Evolutionary conservation across 2,329 filamentous ascomycete genomes (phyloP), one percentile per base, ranked within the genome.

Genomic region (Aspergillus proliferans): DNA sequence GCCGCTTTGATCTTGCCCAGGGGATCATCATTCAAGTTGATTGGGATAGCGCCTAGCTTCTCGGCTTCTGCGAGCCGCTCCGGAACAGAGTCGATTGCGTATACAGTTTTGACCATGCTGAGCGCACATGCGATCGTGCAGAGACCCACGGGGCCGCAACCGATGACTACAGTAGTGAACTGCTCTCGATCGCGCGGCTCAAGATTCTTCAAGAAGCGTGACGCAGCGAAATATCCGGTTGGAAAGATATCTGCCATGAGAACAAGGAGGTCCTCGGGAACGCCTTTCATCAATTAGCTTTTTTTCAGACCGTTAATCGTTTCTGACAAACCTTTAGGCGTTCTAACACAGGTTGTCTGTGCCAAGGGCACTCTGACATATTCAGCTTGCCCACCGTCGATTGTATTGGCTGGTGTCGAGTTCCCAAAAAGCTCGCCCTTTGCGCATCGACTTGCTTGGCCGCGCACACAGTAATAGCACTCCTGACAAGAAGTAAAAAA

Each of bases 181-280:
- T 74, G 49, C 79, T 74, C 22, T 61, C 36, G 36, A 18, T 39
- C 36, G 6, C 36, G 36, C 7, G 54, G 14, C 66, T 70, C 34
- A 85, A 72, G 61, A 82, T 67, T 46, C 77, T 77, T 64, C n/a
- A 30, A 91, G 84, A 7, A 82, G 48, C 78, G 76, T 4, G 86
- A 85, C 4, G 87, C 87, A 58, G 36, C 36, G 36, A 88, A 93
- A 69, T 81, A 93, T 3, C 89, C 66, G 0, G 83, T 87, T 1
- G 88, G 88, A 66, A 90, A 93, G 58, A 94, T 92, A 63, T 93
- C 88, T 14, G 87, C 87, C 88, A 93, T 93, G 15, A 93, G 76
- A 7, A 92, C 81, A 39, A 92, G 74, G 22, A 81, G 81, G 52
- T 84, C 77, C 56, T 89, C 83, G 19, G 82, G 79, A 51, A 91